phyloP scores from a whole-genome alignment of 257 asterid species.

The Ajuga chamaepitys region DNA sequence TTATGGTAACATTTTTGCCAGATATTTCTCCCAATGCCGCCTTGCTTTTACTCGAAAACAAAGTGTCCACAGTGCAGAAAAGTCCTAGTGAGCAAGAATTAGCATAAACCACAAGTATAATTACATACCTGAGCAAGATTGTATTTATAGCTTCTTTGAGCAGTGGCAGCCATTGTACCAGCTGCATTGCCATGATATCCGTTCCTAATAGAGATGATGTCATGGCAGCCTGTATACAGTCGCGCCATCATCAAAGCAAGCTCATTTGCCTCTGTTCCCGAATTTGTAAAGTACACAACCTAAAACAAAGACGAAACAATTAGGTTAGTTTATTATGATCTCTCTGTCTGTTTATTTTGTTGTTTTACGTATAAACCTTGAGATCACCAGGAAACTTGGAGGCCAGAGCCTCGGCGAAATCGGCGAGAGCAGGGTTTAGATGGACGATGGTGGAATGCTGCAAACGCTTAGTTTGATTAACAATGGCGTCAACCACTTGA shows the following conservation, averaged over 20 bases:
- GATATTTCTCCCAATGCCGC: background rate
- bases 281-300: constrained; percentile 91
- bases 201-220: constrained; percentile 78
- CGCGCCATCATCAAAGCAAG: constrained; percentile 84
- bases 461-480: constrained; percentile 60
- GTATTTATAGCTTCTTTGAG: constrained; percentile 76
- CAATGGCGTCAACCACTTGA: constrained; percentile 70
- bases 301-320: constrained; percentile 9
- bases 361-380: constrained; percentile 38
- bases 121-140: constrained; percentile 72
- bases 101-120: background rate
- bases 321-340: background rate
- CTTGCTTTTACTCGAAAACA: too few species aligned
- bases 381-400: constrained; percentile 70
- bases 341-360: too few species aligned
- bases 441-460: constrained; percentile 84
- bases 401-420: constrained; percentile 87
- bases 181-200: constrained; percentile 92
- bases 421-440: constrained; percentile 67
- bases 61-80: background rate
- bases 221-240: constrained; percentile 59
- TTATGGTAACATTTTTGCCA: background rate
- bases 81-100: background rate
- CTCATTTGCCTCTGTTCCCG: constrained; percentile 97
- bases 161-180: constrained; percentile 83